phyloP scores from a whole-genome alignment of 139 green algal genomes.

The Micractinium sp. region DNA sequence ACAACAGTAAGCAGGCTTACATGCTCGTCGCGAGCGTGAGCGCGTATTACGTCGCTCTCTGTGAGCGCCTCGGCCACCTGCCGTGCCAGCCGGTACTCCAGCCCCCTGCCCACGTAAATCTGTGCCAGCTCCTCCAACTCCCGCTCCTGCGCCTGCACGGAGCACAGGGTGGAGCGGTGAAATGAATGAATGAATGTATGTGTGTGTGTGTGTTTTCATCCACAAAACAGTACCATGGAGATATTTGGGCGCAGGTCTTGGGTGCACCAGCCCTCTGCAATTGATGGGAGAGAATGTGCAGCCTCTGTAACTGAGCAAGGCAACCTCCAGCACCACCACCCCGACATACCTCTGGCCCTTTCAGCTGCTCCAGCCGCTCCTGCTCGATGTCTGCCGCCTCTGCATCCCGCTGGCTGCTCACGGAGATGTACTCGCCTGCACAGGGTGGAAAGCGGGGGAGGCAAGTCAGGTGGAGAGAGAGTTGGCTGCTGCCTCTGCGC shows the following conservation, averaged over 20 bases:
- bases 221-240: no score
- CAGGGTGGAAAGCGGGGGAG: background rate
- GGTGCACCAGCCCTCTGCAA: no score
- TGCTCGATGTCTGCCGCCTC: conserved; percentile 83
- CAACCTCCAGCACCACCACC: no score
- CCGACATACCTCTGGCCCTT: conserved; percentile 53
- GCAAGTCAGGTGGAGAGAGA: background rate
- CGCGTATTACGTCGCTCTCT: conserved; percentile 76
- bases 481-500: no score
- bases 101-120: conserved; percentile 75
- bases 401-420: conserved; percentile 64
- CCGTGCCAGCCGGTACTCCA: conserved; percentile 65
- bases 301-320: no score
- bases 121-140: conserved; percentile 25
- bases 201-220: no score
- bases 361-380: conserved; percentile 70
- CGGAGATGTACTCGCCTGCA: conserved; percentile 76
- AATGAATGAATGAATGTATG: no score
- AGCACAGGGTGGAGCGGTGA: no score
- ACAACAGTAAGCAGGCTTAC: background rate
- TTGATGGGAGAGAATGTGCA: no score
- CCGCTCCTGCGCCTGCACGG: no score
- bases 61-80: conserved; percentile 68
- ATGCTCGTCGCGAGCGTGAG: conserved; percentile 88
- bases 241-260: no score